A percentile compares a stretch with the other conserved stretches of the same genome.
Conservation (phyloP, 495 filamentous ascomycete species). For the Pseudoneurospora amorphoporcata region DNA sequence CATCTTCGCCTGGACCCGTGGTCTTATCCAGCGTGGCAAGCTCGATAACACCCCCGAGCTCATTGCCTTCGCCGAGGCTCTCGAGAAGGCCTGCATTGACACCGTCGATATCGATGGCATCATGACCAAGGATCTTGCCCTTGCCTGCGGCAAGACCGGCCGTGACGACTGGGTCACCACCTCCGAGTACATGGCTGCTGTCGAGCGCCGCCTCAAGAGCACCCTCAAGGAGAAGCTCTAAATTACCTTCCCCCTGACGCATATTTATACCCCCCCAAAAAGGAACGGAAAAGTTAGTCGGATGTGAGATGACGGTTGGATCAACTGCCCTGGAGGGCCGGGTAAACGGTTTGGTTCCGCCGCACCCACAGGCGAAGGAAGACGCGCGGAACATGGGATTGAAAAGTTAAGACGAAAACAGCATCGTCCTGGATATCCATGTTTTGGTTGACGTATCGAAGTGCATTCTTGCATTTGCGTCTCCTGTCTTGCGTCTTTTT, state of each 20-base stretch:
- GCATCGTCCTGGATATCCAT: neutral
- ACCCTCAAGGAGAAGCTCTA: slow-evolving; percentile 44
- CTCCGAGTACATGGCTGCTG: slow-evolving; percentile 74
- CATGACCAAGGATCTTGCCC: slow-evolving; percentile 97
- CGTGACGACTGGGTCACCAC: slow-evolving; percentile 82
- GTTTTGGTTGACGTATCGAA: neutral
- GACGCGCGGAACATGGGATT: neutral
- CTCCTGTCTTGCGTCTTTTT: neutral
- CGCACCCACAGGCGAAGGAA: neutral
- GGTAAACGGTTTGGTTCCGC: neutral
- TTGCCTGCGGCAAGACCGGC: slow-evolving; percentile 78
- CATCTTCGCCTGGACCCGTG: slow-evolving; percentile 98
- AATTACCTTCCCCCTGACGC: slow-evolving; percentile 1
- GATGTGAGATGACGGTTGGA: neutral
- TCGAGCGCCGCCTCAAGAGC: slow-evolving; percentile 73
- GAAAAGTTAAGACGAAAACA: neutral
- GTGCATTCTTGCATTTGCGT: neutral
- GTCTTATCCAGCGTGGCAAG: slow-evolving; percentile 82
- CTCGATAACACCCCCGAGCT: slow-evolving; percentile 84
- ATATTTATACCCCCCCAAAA: neutral
- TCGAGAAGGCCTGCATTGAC: slow-evolving; percentile 92
- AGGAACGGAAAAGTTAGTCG: neutral
- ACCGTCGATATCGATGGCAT: slow-evolving; percentile 86
- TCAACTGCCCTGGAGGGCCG: neutral
- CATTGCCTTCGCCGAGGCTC: slow-evolving; percentile 74